Evolutionary conservation across 306 rosid genomes (phyloP).

Genomic region (Prunus kanzakura): DNA sequence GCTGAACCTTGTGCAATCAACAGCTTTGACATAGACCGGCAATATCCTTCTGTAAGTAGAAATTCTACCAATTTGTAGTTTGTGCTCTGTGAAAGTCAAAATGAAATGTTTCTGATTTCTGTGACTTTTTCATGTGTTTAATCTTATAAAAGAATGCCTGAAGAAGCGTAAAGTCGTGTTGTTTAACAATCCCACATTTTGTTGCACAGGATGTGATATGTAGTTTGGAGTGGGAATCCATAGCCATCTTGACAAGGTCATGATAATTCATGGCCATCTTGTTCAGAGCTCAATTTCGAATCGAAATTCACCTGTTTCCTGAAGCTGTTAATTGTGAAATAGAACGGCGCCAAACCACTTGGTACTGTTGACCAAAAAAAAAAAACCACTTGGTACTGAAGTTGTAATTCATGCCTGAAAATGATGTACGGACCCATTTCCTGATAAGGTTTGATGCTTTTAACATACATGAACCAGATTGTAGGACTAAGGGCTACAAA

Average conservation of each 20-base stretch:
- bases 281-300: slow-evolving; percentile 15
- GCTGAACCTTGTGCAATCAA: slow-evolving; percentile 96
- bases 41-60: slow-evolving; percentile 77
- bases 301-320: not conserved
- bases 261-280: slow-evolving; percentile 22
- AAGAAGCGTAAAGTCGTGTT: not conserved
- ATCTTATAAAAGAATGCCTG: not conserved
- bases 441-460: not conserved
- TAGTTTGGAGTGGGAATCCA: slow-evolving; percentile 91
- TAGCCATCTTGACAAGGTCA: slow-evolving; percentile 66
- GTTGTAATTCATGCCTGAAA: not conserved
- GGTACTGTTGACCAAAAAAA: too few species aligned
- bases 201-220: slow-evolving; percentile 78
- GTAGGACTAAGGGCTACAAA: not conserved
- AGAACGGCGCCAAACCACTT: not conserved
- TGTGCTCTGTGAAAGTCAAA: not conserved
- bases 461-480: not conserved
- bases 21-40: slow-evolving; percentile 79
- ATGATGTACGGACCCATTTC: not conserved
- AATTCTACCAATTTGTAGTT: not conserved
- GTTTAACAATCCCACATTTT: slow-evolving; percentile 22
- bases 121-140: not conserved
- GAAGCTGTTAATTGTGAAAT: not conserved
- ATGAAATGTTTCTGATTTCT: not conserved
- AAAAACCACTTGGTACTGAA: slow-evolving; percentile 4